Evolutionary conservation across 352 stramenopile species (phyloP), one percentile per base, ranked within the genome.

Genomic region (Globisporangium sylvaticum): DNA sequence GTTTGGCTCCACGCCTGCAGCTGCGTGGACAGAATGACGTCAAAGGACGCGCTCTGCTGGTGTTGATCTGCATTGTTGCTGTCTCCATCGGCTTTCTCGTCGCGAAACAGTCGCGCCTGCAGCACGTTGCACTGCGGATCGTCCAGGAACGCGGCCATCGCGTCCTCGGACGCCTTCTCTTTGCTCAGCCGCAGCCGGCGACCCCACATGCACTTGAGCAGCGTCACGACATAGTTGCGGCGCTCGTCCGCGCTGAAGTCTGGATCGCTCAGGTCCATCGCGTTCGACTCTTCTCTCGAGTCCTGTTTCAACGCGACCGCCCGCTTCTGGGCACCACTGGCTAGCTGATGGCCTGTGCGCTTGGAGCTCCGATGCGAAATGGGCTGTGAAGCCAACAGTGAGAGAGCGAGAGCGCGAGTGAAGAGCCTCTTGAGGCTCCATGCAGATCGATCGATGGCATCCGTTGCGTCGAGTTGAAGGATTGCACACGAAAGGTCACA

Each of bases 131-230:
- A 91, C 48, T 80, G 83, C 9, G 82, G 70, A 27, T 94, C 84
- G 48, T 96, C 85, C 1, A 96, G 72, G 67, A 96, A 96, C 39
- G 71, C 65, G 9, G 62, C 77, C 39, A 95, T 54, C 9, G 87
- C 87, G 5, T 81, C 72, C 10, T 90, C 70, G 0, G 76, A 81
- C 22, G 56, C 31, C 31, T 89, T 83, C 32, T 71, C 69, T 3
- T 65, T 62, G 22, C 70, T 73, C n/a, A 92, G 22, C 18, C 70
- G 69, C 20, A 81, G 68, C 12, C 74, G 68, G 3, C 69, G 79
- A 0, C 83, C 74, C 83, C 84, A 95, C 27, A 95, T 69, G 63
- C 81, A 80, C 56, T 78, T 66, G 15, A 95, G 79, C 46, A 95
- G 60, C 62, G 70, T 78, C 8, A 78, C 67, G 55, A 93, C 69